Conservation (phyloP, 805 yeast genomes). For the Isabelozyma heimii region DNA sequence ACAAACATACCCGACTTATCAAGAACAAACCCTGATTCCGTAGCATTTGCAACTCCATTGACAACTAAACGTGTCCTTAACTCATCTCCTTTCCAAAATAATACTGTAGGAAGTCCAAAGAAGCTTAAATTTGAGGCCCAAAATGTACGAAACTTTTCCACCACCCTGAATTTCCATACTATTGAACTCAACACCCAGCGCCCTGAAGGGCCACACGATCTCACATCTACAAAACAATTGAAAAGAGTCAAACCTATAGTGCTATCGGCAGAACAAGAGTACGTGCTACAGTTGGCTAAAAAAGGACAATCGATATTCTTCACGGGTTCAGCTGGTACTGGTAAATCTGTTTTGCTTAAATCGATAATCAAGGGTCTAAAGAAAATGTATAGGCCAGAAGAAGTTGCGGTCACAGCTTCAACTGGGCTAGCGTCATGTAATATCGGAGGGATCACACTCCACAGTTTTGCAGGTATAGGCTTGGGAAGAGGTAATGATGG, state of each 20-base stretch:
- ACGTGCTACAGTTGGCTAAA: slow-evolving; percentile 62
- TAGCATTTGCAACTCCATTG: neutral
- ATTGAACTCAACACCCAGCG: neutral
- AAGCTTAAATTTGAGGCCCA: neutral
- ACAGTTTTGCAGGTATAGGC: slow-evolving; percentile 77
- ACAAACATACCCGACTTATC: no score
- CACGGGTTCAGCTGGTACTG: slow-evolving; percentile 99
- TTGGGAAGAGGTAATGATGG: slow-evolving; percentile 56
- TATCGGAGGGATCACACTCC: slow-evolving; percentile 75
- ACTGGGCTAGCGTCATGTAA: slow-evolving; percentile 84
- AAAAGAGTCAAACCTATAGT: slow-evolving; percentile 36
- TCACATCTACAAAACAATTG: slow-evolving; percentile 1
- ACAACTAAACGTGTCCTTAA: neutral
- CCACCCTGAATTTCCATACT: neutral
- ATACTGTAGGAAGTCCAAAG: neutral
- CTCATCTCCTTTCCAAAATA: neutral
- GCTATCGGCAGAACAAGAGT: slow-evolving; percentile 56
- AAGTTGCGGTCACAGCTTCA: slow-evolving; percentile 77
- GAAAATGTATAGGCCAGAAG: slow-evolving; percentile 41
- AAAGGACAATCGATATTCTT: slow-evolving; percentile 73
- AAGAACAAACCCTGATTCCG: neutral
- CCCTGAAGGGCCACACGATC: neutral
- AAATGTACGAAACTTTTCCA: neutral
- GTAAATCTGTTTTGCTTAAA: slow-evolving; percentile 84
- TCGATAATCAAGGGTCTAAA: slow-evolving; percentile 56